These are phyloP conservation scores for Rhizopus arrhizus DNA, from an alignment of 371 early-diverging fungal genomes.

Conservation along the genomic window DNA sequence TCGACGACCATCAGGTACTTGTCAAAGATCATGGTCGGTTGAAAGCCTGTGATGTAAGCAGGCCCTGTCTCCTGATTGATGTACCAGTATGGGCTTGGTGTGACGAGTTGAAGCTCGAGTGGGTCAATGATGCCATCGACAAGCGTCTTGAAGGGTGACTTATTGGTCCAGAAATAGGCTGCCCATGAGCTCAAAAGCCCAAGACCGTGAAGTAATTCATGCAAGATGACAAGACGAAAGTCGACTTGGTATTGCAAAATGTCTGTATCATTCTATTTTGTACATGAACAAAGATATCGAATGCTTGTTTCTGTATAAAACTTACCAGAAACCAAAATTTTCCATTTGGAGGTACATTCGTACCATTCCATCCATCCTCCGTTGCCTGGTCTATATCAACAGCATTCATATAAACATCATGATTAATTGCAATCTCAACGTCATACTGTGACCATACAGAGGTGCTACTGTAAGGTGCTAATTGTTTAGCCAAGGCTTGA, in stretches of 20 bases:
- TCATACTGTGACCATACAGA: slow-evolving; percentile 48
- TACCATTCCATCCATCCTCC: slow-evolving; percentile 42
- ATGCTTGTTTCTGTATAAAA: not conserved
- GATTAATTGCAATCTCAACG: slow-evolving; percentile 50
- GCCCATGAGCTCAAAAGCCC: slow-evolving; percentile 54
- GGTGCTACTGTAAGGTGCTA: slow-evolving; percentile 46
- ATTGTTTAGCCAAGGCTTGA: slow-evolving; percentile 51
- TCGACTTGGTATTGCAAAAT: slow-evolving; percentile 36
- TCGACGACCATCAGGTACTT: slow-evolving; percentile 38
- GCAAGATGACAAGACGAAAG: slow-evolving; percentile 43
- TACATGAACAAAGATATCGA: not conserved
- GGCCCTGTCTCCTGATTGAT: slow-evolving; percentile 43
- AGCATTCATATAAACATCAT: slow-evolving; percentile 41
- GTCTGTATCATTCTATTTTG: slow-evolving; percentile 30
- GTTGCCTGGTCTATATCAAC: slow-evolving; percentile 29
- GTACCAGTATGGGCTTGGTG: slow-evolving; percentile 43
- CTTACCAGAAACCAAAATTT: slow-evolving; percentile 46
- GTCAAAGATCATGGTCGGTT: slow-evolving; percentile 55
- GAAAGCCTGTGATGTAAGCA: slow-evolving; percentile 48
- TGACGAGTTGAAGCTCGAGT: slow-evolving; percentile 36
- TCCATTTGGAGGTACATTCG: slow-evolving; percentile 39
- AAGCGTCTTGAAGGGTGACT: slow-evolving; percentile 41
- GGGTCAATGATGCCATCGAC: slow-evolving; percentile 44
- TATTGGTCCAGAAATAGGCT: slow-evolving; percentile 46
- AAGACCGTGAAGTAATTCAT: slow-evolving; percentile 49